Percentiles rank a stretch among this genome's conserved stretches.
phyloP scores from a whole-genome alignment of 2,329 filamentous ascomycete species.

The Clonostachys rosea region DNA sequence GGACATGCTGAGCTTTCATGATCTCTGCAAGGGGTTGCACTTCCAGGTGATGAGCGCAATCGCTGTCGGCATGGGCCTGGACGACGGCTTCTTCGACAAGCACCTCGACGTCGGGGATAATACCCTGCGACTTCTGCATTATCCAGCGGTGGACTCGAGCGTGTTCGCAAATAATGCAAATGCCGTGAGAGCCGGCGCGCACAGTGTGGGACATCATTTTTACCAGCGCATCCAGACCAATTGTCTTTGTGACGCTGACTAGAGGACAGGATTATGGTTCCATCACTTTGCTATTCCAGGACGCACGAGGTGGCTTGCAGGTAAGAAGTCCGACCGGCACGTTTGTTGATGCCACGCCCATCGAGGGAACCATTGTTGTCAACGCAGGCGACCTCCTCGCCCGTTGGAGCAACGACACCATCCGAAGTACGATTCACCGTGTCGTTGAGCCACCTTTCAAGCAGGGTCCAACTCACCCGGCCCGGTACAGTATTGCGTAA shows the following conservation, averaged over 20 bases:
- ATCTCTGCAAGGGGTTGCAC: constrained; percentile 70
- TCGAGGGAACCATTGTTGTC: constrained; percentile 75
- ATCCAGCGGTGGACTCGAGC: constrained; percentile 61
- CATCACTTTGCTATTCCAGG: constrained; percentile 60
- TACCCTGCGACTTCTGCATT: constrained; percentile 70
- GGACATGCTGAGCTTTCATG: constrained; percentile 73
- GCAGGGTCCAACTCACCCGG: constrained; percentile 56
- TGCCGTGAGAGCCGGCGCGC: constrained; percentile 73
- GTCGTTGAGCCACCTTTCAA: constrained; percentile 78
- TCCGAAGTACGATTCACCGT: constrained; percentile 85
- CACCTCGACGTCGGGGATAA: constrained; percentile 70
- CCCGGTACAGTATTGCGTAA: constrained; percentile 81
- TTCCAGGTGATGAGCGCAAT: constrained; percentile 79
- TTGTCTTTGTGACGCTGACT: background rate
- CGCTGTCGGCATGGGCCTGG: constrained; percentile 73
- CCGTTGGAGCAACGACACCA: constrained; percentile 86
- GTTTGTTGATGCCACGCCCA: constrained; percentile 81
- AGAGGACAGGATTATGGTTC: constrained; percentile 47
- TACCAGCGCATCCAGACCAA: too few species aligned
- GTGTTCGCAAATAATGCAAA: constrained; percentile 61
- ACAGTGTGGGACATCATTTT: constrained; percentile 43
- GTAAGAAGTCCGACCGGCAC: constrained; percentile 66
- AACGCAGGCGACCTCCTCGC: constrained; percentile 86
- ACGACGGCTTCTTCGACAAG: constrained; percentile 68
- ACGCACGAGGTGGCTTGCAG: constrained; percentile 49